phyloP scores from a whole-genome alignment of 139 green algal genomes.

The Gonium pectorale region DNA sequence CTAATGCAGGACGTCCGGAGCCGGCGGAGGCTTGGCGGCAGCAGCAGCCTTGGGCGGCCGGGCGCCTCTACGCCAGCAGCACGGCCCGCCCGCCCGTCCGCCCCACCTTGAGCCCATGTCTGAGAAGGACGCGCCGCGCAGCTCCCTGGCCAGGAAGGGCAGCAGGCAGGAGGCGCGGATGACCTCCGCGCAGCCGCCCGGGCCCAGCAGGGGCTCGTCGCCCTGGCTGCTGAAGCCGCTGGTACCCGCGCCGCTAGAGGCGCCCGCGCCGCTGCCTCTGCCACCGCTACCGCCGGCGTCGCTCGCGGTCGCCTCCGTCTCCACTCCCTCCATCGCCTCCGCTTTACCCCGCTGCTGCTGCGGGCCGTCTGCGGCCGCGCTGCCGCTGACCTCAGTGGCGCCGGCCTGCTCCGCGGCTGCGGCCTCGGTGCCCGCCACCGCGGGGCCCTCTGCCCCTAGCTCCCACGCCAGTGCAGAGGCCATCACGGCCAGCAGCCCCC shows the following conservation, averaged over 20 bases:
- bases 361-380: too few species aligned
- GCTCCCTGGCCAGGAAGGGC: slow-evolving; percentile 64
- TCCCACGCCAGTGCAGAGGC: slow-evolving; percentile 39
- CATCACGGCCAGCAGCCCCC: slow-evolving; percentile 60
- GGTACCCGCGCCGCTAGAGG: background rate
- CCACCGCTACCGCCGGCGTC: background rate
- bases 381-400: too few species aligned
- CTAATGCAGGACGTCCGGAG: too few species aligned
- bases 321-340: slow-evolving; percentile 40
- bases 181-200: slow-evolving; percentile 8
- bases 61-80: too few species aligned
- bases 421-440: too few species aligned
- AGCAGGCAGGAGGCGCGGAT: slow-evolving; percentile 45
- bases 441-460: too few species aligned
- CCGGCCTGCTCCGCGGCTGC: too few species aligned
- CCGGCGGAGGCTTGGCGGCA: too few species aligned
- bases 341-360: too few species aligned
- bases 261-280: background rate
- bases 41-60: too few species aligned
- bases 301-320: background rate
- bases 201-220: background rate
- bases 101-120: slow-evolving; percentile 64
- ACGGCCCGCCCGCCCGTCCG: background rate
- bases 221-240: background rate
- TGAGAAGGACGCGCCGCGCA: slow-evolving; percentile 69